Base-by-base conservation (phyloP, 2,329 filamentous ascomycete genomes). In the Fusarium sarcochroum region DNA sequence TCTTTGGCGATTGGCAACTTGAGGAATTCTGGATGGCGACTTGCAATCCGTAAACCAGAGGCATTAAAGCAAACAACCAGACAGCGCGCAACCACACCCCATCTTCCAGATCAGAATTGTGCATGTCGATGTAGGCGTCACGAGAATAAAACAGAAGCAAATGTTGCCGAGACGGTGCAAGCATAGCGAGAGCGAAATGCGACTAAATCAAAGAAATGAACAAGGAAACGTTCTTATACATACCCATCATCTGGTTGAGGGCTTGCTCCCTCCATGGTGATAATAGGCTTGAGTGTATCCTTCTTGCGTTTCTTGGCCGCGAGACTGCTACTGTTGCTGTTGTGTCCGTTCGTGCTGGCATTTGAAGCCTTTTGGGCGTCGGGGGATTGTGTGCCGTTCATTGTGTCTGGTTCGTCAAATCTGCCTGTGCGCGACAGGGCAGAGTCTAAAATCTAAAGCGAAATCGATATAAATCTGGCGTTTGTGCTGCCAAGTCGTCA, bases 241-340 rank as follows among this genome's bases (percentile, higher is more conserved):
- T 78, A 83, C 80, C 76, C 81, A 49, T 70, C 41, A 18, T 63
- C 49, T n/a, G 60, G 34, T 35, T 73, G 69, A 47, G 67, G 64
- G 13, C 51, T 58, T 47, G 79, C 79, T 82, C 80, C 84, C 74
- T 92, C 90, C 62, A 86, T 91, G 40, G 90, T 93, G 79, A 93
- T 91, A 76, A 93, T 93, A 74, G 91, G 91, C 81, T 92, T 92
- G 71, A 92, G 81, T 13, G 27, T 30, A 54, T 90, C 89, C 85
- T 93, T 93, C 83, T 91, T 90, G 76, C 90, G 86, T 85, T 93
- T 93, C 85, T 92, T 93, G 21, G 75, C 74, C 23, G 68, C 61
- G n/a, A 75, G 66, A 51, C 71, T 76, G 53, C 68, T 73, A 55
- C 54, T 74, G 50, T 63, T 74, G 49, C 70, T 74, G 50, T 57